A percentile compares a stretch with the other conserved stretches of the same genome.
Evolutionary conservation across 2,329 filamentous ascomycete genomes (phyloP).

Genomic region (Phialophora verrucosa): DNA sequence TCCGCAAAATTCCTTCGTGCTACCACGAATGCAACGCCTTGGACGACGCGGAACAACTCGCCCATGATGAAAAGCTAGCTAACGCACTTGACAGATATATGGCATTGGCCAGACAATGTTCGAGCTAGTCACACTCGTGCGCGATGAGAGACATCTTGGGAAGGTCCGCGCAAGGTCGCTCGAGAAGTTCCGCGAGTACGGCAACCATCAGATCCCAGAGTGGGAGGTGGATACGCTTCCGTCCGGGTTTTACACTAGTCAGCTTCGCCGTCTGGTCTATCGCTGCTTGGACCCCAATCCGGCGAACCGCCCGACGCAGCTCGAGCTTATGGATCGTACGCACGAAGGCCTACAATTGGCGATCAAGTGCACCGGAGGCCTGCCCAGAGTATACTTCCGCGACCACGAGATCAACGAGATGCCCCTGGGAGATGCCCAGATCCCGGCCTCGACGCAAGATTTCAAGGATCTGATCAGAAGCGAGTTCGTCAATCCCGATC

Average conservation of each 20-base stretch:
- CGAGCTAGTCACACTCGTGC: constrained; percentile 18
- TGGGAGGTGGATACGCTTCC: constrained; percentile 15
- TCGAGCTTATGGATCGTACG: constrained; percentile 28
- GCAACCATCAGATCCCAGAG: constrained; percentile 28
- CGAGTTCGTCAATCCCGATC: constrained; percentile 29
- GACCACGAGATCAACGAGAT: constrained; percentile 36
- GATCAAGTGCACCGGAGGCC: constrained; percentile 5
- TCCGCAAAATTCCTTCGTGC: not conserved
- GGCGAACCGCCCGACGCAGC: constrained; percentile 27
- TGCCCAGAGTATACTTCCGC: constrained; percentile 28
- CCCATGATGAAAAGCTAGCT: not conserved
- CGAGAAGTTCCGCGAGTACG: constrained; percentile 17
- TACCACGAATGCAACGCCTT: not conserved
- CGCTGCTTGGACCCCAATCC: constrained; percentile 33
- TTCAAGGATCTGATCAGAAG: constrained; percentile 2
- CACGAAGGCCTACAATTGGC: constrained; percentile 20
- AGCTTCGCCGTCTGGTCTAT: constrained; percentile 25
- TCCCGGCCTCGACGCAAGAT: constrained; percentile 4
- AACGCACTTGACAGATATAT: constrained; percentile 19
- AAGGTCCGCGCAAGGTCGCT: constrained; percentile 12
- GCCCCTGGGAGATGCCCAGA: constrained; percentile 23
- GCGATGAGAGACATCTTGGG: not conserved
- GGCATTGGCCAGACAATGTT: constrained; percentile 27
- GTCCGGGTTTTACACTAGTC: constrained; percentile 25
- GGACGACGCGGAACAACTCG: not conserved